Conservation (phyloP, 345 rosid genomes). For the Pistacia atlantica region DNA sequence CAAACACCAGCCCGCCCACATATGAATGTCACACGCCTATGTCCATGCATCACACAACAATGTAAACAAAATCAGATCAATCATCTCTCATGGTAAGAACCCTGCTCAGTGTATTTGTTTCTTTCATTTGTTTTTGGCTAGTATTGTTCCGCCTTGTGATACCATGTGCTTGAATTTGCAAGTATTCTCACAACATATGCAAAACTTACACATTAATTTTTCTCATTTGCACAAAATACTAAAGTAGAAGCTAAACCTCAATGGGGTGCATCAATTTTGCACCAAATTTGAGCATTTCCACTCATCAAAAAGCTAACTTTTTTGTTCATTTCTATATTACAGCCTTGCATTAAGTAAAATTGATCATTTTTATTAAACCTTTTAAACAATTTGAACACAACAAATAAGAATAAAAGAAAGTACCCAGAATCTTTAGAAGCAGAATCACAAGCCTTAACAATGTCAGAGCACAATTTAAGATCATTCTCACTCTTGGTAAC, state of each 20-base stretch:
- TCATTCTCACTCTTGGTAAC: constrained; percentile 48
- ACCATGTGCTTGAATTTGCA: not conserved
- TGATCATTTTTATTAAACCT: not conserved
- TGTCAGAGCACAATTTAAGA: constrained; percentile 55
- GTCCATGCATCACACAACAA: constrained; percentile 8
- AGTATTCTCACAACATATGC: not conserved
- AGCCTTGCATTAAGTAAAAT: not conserved
- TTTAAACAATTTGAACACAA: not conserved
- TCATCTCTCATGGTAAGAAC: constrained; percentile 5
- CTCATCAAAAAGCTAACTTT: not conserved
- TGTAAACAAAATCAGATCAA: constrained; percentile 1
- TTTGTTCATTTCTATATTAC: not conserved
- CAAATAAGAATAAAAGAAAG: not conserved
- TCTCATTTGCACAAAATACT: not conserved
- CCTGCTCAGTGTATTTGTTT: not conserved
- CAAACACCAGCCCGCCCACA: constrained; percentile 75
- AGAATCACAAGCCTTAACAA: constrained; percentile 64
- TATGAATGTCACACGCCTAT: constrained; percentile 60
- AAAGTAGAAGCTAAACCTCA: not conserved
- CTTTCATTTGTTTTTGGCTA: not conserved
- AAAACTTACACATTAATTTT: not conserved
- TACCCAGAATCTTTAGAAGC: constrained; percentile 61
- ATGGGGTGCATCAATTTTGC: not conserved
- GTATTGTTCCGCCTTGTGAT: not conserved
- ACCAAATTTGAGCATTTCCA: not conserved